Conservation (phyloP, 768 basidiomycete species). For the Russula sp. region DNA sequence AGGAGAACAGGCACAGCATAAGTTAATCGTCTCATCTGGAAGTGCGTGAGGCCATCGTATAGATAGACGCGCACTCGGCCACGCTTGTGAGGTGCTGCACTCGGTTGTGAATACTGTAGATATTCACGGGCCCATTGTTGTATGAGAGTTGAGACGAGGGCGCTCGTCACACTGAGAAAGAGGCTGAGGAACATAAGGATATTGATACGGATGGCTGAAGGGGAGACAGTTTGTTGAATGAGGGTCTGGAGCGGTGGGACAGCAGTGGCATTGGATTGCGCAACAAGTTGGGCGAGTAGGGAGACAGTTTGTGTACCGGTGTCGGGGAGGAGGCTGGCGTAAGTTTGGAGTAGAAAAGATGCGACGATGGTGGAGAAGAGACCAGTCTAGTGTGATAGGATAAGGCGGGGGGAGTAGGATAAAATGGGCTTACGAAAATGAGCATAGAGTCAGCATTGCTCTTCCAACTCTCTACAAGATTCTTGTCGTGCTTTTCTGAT, state of each 20-base stretch:
- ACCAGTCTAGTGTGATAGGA: neutral
- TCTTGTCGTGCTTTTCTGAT: conserved; percentile 14
- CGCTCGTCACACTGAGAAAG: conserved; percentile 7
- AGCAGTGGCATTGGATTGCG: neutral
- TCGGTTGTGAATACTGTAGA: neutral
- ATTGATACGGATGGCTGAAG: conserved; percentile 7
- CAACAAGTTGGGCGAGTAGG: neutral
- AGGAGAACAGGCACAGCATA: neutral
- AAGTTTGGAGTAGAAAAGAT: conserved; percentile 11
- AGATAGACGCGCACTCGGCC: conserved; percentile 6
- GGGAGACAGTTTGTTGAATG: neutral
- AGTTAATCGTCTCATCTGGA: neutral
- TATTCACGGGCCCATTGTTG: conserved; percentile 17
- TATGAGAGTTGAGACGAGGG: conserved; percentile 3
- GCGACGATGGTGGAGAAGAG: neutral
- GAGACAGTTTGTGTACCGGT: neutral
- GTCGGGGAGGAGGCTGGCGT: conserved; percentile 9
- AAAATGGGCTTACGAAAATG: conserved; percentile 9
- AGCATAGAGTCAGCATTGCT: conserved; percentile 14
- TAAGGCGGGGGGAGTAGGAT: neutral
- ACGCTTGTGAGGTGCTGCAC: neutral
- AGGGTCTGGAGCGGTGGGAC: neutral
- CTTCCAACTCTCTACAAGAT: conserved; percentile 9
- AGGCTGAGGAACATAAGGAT: conserved; percentile 14
- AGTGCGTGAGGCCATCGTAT: neutral